Base-by-base conservation (phyloP, 768 basidiomycete species). In the Macrolepiota dolichaula region DNA sequence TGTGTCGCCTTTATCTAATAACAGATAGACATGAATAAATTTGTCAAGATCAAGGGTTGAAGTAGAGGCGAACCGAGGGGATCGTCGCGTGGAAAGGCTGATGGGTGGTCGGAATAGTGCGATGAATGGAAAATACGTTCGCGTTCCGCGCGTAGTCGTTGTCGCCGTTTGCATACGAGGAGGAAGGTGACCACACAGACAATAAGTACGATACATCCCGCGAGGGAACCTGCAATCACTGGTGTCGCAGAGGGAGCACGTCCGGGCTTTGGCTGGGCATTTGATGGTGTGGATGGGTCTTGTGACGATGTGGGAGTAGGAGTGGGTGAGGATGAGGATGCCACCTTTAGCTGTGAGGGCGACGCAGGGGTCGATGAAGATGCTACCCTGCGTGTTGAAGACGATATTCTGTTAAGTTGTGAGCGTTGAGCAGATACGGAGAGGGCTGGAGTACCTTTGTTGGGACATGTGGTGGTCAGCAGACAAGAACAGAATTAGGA, bases 401-500 rank as follows among this genome's bases (percentile, higher is more conserved):
- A 25, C 22, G 49, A 58, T 58, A 36, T 50, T 47, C 57, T 58
- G 29, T 47, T 2, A 24, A 36, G n/a, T 25, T 12, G 15, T 36
- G 36, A 38, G 36, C n/a, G 17, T 7, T 36, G 37, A 7, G 19
- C 13, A 19, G n/a, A 9, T 37, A 37, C 11, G 19, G 11, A 54
- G 37, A n/a, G 17, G 36, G 37, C 15, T 13, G 37, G 24, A 13
- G 5, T 51, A 58, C 57, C 57, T 58, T 29, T 40, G 36, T 38
- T 51, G 47, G 57, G 57, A 58, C 49, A 58, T 58, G 27, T 60
- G 59, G 59, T 54, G 35, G 59, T 61, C 52, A 61, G 59, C 59
- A 47, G 59, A 49, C 46, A 61, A 61, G 59, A 53, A 54, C 53
- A 61, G 52, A 55, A 55, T 61, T 54, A 50, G 59, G 42, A 51